phyloP scores from a whole-genome alignment of 129 eudicot genomes.

The Silybum marianum region DNA sequence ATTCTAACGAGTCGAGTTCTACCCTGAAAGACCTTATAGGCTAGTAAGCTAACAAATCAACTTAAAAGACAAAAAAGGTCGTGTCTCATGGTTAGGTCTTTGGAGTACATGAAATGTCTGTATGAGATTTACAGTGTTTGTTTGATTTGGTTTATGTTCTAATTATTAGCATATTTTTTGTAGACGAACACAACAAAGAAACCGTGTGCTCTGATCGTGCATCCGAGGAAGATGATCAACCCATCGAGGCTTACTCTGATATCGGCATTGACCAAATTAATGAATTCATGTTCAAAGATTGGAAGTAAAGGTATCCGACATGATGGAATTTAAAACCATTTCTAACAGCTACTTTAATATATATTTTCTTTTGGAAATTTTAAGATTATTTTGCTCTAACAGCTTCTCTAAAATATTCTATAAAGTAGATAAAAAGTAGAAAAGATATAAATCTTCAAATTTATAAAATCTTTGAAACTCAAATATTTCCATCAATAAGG shows the following conservation, averaged over 20 bases:
- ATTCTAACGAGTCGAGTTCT: not conserved
- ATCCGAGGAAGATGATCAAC: conserved; percentile 58
- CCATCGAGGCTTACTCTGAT: conserved; percentile 89
- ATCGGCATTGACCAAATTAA: conserved; percentile 67
- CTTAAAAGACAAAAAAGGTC: not conserved
- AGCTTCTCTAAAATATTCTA: too few species aligned
- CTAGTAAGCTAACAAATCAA: not conserved
- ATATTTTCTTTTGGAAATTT: too few species aligned
- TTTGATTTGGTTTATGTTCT: not conserved
- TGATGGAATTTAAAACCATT: not conserved
- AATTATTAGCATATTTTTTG: not conserved
- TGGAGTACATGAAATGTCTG: too few species aligned
- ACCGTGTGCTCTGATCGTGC: conserved; percentile 41
- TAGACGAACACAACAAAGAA: conserved; percentile 81
- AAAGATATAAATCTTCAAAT: too few species aligned
- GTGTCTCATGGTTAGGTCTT: not conserved
- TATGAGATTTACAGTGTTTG: not conserved
- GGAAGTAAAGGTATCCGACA: conserved; percentile 8
- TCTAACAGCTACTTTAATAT: not conserved
- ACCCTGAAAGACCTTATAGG: not conserved
- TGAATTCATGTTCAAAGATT: conserved; percentile 59
- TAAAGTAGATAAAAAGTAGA: too few species aligned
- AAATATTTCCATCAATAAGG: too few species aligned
- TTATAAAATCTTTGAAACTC: too few species aligned
- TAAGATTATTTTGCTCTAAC: too few species aligned